Conservation (phyloP, 768 basidiomycete species). For the Lactifluus rugatus region DNA sequence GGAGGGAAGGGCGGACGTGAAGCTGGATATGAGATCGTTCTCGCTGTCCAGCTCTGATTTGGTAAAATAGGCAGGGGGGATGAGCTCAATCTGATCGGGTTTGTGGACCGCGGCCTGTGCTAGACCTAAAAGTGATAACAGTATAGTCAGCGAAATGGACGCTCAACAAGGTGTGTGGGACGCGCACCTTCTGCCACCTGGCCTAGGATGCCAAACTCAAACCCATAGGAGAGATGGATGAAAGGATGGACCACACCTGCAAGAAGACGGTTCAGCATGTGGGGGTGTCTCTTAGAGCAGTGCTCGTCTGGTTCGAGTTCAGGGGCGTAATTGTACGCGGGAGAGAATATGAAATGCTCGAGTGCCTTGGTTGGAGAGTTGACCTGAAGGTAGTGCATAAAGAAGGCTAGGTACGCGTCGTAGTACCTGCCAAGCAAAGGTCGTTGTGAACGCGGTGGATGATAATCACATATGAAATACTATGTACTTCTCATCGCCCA, state of each 20-base stretch:
- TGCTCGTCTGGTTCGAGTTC: constrained; percentile 12
- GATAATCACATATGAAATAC: background rate
- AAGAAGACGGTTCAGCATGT: constrained; percentile 48
- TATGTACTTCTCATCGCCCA: constrained; percentile 47
- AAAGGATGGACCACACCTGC: constrained; percentile 52
- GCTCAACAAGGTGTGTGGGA: background rate
- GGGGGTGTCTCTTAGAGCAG: constrained; percentile 28
- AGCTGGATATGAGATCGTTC: constrained; percentile 8
- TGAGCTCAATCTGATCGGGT: constrained; percentile 28
- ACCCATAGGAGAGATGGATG: constrained; percentile 53
- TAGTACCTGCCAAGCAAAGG: constrained; percentile 37
- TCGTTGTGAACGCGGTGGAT: background rate
- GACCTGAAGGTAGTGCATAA: constrained; percentile 30
- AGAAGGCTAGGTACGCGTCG: constrained; percentile 48
- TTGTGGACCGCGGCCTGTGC: constrained; percentile 44
- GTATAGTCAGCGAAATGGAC: background rate
- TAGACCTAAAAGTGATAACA: constrained; percentile 32
- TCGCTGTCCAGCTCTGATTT: background rate
- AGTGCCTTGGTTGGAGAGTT: constrained; percentile 36
- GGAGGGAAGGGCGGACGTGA: constrained; percentile 20
- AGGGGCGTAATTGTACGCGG: constrained; percentile 36
- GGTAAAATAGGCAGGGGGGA: constrained; percentile 25
- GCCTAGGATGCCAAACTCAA: constrained; percentile 52
- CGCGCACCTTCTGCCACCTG: constrained; percentile 49
- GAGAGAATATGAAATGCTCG: constrained; percentile 53